Evolutionary conservation across 805 yeast genomes (phyloP).

Genomic region (Debaryomyces prosopidis): DNA sequence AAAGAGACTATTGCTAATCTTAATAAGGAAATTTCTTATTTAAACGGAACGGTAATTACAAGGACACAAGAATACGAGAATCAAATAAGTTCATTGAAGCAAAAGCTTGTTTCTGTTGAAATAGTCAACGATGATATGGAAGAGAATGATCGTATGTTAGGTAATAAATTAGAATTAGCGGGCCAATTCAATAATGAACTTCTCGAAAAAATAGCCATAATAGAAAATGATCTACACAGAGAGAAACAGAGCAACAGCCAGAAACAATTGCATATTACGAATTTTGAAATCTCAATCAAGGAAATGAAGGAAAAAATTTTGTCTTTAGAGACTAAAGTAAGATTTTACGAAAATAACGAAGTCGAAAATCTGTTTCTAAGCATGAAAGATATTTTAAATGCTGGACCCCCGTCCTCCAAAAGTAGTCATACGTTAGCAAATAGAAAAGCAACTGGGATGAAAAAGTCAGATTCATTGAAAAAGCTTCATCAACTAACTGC

Average conservation of each 20-base stretch:
- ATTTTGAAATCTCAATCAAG: slow-evolving; percentile 30
- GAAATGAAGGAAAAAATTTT: slow-evolving; percentile 14
- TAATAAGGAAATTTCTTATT: slow-evolving; percentile 18
- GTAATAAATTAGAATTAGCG: slow-evolving; percentile 31
- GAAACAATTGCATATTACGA: slow-evolving; percentile 25
- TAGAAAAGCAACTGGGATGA: slow-evolving; percentile 8
- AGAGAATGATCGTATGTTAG: slow-evolving; percentile 35
- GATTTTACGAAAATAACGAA: slow-evolving; percentile 5
- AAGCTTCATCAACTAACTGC: slow-evolving; percentile 30
- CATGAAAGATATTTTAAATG: slow-evolving; percentile 23
- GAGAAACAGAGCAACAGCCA: slow-evolving; percentile 24
- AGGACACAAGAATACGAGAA: slow-evolving; percentile 17
- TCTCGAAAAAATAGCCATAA: slow-evolving; percentile 40
- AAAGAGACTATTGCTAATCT: slow-evolving; percentile 14
- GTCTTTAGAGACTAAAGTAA: slow-evolving; percentile 1
- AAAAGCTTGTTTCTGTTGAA: slow-evolving; percentile 38
- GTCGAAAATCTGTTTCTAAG: slow-evolving; percentile 23
- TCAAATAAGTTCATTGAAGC: slow-evolving; percentile 22
- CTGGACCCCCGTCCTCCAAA: slow-evolving; percentile 23
- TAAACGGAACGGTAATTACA: slow-evolving; percentile 13
- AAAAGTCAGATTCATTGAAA: slow-evolving; percentile 30
- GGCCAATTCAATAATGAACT: slow-evolving; percentile 43
- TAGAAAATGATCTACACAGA: slow-evolving; percentile 41
- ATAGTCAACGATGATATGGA: slow-evolving; percentile 44
- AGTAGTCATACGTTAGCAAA: not conserved